Conservation (phyloP, 306 rosid species). For the Acacia melanoxylon region DNA sequence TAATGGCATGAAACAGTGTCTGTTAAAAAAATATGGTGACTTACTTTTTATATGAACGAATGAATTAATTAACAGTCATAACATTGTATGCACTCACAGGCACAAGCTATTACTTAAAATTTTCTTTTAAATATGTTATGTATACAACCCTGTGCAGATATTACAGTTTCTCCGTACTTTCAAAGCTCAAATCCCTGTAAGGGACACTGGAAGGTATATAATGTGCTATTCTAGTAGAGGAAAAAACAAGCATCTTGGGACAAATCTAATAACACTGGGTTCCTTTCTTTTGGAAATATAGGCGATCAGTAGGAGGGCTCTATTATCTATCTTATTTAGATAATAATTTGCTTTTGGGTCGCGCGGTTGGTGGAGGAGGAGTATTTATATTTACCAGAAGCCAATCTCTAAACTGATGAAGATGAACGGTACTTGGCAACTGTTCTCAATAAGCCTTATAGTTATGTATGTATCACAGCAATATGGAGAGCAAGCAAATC, state of each 20-base stretch:
- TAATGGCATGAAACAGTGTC: neutral
- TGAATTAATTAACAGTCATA: neutral
- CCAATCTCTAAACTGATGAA: conserved; percentile 58
- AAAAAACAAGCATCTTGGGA: neutral
- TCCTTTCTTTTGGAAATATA: conserved; percentile 20
- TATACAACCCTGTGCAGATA: conserved; percentile 47
- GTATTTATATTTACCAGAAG: conserved; percentile 83
- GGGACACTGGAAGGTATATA: conserved; percentile 69
- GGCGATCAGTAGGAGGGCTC: conserved; percentile 82
- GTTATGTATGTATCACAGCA: conserved; percentile 2
- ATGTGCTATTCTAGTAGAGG: neutral
- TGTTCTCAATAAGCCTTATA: neutral
- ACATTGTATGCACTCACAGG: neutral
- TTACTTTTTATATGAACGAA: conserved; percentile 7
- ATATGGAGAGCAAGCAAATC: neutral
- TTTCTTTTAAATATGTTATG: neutral
- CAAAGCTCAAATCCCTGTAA: conserved; percentile 75
- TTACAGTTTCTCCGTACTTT: conserved; percentile 76
- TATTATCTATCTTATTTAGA: conserved; percentile 90
- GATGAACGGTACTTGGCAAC: conserved; percentile 6
- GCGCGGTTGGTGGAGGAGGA: conserved; percentile 95
- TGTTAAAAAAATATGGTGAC: conserved; percentile 16
- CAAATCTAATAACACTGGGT: neutral
- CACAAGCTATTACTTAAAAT: neutral
- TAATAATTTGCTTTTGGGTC: conserved; percentile 87